Evolutionary conservation across 306 rosid species (phyloP).

Genomic region (Gleditsia sinensis): DNA sequence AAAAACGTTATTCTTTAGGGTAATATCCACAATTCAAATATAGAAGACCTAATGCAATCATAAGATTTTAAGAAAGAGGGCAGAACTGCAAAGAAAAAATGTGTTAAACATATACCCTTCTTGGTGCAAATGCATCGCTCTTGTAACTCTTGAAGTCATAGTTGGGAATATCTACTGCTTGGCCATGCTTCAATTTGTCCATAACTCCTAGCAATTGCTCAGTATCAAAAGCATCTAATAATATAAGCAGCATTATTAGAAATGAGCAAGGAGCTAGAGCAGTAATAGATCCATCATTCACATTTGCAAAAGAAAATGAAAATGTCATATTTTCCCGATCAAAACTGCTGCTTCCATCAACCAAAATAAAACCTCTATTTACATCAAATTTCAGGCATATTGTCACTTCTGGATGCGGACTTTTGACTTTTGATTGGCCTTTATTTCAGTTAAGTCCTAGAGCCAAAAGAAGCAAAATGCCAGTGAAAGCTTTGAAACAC

Average conservation of each 20-base stretch:
- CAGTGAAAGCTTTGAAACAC: not conserved
- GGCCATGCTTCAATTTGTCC: conserved; percentile 87
- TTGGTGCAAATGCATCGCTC: conserved; percentile 68
- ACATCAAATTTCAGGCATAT: not conserved
- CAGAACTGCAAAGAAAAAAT: not conserved
- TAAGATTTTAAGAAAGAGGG: not conserved
- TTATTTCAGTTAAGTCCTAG: not conserved
- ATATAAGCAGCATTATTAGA: conserved; percentile 38
- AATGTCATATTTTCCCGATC: conserved; percentile 9
- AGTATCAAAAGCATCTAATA: conserved; percentile 90
- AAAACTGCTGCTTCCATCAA: conserved; percentile 9
- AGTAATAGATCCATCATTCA: conserved; percentile 25
- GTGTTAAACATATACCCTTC: conserved; percentile 69
- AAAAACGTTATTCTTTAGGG: not conserved
- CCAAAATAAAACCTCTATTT: too few relatives aligned
- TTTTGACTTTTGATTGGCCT: not conserved
- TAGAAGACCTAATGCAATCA: conserved; percentile 19
- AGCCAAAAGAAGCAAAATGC: not conserved
- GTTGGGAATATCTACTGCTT: conserved; percentile 95
- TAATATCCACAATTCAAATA: conserved; percentile 17
- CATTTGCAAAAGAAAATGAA: conserved; percentile 13
- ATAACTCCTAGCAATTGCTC: conserved; percentile 68
- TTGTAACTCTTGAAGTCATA: conserved; percentile 94
- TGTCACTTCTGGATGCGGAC: not conserved
- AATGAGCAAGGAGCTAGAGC: conserved; percentile 21